Base-by-base conservation (phyloP, 2,329 filamentous ascomycete species). In the Ophiostoma ips region DNA sequence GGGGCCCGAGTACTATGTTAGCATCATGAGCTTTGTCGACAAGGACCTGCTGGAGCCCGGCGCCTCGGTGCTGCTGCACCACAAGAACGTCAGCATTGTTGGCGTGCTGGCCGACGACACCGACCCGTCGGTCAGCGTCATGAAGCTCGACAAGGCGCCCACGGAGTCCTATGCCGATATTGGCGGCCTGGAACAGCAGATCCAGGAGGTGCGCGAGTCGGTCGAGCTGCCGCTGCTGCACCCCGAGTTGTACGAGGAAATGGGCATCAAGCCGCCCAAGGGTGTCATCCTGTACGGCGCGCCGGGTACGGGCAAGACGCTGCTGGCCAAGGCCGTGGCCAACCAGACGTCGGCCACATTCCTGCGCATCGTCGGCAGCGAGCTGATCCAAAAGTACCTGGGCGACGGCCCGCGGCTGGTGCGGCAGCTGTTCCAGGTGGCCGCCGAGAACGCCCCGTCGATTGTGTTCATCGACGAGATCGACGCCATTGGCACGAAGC, bases 391-490 rank as follows among this genome's bases (percentile, higher is more conserved):
- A 69, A 98, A 98, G 67, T 98, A 98, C 62, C 79, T 98, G 49
- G 92, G 92, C 69, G 92, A 98, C 63, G 92, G 92, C 33, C 92
- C 92, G 12, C 79, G 92, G 58, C 73, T 98, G 56, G 92, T 96
- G 53, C 87, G 92, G 64, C 92, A 98, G 67, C 83, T 98, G 52
- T 98, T 90, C 79, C 84, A 88, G 71, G 88, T 94, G 54, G 92
- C 92, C 31, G 90, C 88, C 3, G 94, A 98, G 65, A 92, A 98
- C 58, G 85, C 92, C 0, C 92, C 92, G 0, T 89, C 89, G 1
- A 98, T 98, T 60, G 90, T 98, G 19, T 98, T 98, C 68, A 98
- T 98, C 58, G 92, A 98, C 63, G 92, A 98, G 66, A 98, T 98
- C 60, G 92, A 98, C 63, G 94, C 92, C 35, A 96, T 98, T 56